Conservation (phyloP, 108 stramenopile species). For the Fragilaria crotonensis region DNA sequence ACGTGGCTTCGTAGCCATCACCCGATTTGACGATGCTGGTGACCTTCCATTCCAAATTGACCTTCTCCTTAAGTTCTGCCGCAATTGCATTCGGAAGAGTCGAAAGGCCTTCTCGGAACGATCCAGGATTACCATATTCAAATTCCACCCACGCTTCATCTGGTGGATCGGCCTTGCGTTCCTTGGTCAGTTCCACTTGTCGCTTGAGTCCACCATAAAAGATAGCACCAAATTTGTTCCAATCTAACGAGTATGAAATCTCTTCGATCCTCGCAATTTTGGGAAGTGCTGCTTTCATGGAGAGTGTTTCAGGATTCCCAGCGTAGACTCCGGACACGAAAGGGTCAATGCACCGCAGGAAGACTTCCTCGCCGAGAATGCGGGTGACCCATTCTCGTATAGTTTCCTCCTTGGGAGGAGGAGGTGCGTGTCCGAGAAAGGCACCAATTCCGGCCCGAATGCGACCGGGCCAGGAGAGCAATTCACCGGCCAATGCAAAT, state of each 20-base stretch:
- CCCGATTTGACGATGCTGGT: constrained; percentile 28
- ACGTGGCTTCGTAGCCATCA: constrained; percentile 57
- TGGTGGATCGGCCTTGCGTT: constrained; percentile 72
- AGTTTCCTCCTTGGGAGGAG: constrained; percentile 80
- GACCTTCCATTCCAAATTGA: constrained; percentile 67
- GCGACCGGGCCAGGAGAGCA: constrained; percentile 89
- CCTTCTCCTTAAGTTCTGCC: constrained; percentile 45
- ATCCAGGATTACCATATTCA: constrained; percentile 84
- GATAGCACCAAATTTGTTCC: constrained; percentile 79
- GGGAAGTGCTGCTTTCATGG: constrained; percentile 86
- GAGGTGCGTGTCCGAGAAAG: constrained; percentile 67
- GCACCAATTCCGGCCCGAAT: constrained; percentile 95
- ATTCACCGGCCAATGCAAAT: constrained; percentile 64
- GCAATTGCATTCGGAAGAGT: constrained; percentile 79
- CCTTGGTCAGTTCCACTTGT: constrained; percentile 70
- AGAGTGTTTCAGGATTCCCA: constrained; percentile 87
- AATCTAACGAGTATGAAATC: constrained; percentile 59
- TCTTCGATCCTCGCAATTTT: constrained; percentile 84
- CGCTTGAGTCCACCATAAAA: constrained; percentile 78
- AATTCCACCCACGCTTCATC: constrained; percentile 69
- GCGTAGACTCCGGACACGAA: constrained; percentile 96
- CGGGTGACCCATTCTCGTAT: constrained; percentile 92
- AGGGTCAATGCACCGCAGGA: constrained; percentile 88
- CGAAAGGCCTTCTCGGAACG: constrained; percentile 71
- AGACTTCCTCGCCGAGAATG: constrained; percentile 87